Conservation (phyloP, 768 basidiomycete species). For the Mycena metata region DNA sequence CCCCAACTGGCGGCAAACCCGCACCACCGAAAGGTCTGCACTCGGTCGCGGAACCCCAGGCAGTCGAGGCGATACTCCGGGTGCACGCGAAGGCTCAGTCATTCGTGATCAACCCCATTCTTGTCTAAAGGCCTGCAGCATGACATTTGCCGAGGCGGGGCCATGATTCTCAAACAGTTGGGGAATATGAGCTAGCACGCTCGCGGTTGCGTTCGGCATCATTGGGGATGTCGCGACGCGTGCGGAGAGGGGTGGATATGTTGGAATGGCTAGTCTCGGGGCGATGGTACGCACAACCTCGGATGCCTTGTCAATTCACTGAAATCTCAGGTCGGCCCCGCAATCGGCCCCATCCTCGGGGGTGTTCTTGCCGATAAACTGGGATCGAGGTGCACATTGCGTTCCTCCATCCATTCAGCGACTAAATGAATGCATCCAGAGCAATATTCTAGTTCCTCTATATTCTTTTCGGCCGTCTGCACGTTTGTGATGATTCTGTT, state of each 20-base stretch:
- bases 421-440: constrained; percentile 43
- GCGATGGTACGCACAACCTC: constrained; percentile 61
- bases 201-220: constrained; percentile 80
- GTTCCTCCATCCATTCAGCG: not conserved
- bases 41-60: too few relatives aligned
- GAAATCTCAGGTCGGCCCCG: constrained; percentile 65
- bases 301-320: constrained; percentile 1
- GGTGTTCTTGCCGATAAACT: constrained; percentile 71
- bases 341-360: constrained; percentile 72
- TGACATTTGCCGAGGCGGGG: too few relatives aligned
- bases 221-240: constrained; percentile 83
- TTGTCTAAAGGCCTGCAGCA: too few relatives aligned
- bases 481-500: constrained; percentile 62
- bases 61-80: too few relatives aligned
- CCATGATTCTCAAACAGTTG: too few relatives aligned
- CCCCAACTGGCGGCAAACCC: too few relatives aligned
- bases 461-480: constrained; percentile 60
- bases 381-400: constrained; percentile 71
- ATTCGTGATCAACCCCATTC: too few relatives aligned
- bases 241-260: constrained; percentile 80
- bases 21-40: too few relatives aligned
- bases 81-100: too few relatives aligned
- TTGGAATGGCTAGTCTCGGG: constrained; percentile 74
- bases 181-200: constrained; percentile 81
- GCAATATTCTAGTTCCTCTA: constrained; percentile 75